These are phyloP conservation scores for Curvularia eragrostidis DNA, from an alignment of 2,329 filamentous ascomycete species.

Conservation along the genomic window DNA sequence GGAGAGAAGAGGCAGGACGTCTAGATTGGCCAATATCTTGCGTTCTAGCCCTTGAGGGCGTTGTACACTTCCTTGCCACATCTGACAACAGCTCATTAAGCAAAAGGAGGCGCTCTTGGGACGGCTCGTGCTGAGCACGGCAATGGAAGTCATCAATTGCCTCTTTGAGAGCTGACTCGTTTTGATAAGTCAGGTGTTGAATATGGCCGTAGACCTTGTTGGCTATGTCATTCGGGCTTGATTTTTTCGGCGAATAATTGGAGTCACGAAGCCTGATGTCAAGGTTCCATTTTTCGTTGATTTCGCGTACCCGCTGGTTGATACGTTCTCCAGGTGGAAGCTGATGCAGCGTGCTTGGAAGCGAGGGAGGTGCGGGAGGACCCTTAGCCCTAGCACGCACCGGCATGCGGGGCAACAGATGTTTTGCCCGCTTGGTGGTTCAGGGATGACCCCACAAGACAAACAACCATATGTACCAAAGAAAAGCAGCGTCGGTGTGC, in stretches of 20 bases:
- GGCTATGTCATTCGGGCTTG: constrained; percentile 3
- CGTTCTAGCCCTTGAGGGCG: constrained; percentile 10
- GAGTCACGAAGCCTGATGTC: constrained; percentile 23
- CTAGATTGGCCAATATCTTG: constrained; percentile 13
- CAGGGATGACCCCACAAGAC: background rate
- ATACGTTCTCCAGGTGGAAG: constrained; percentile 24
- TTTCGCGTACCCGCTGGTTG: constrained; percentile 21
- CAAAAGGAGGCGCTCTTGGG: constrained; percentile 9
- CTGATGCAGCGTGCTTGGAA: constrained; percentile 25
- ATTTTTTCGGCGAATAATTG: constrained; percentile 33
- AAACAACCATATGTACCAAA: background rate
- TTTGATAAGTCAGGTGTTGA: constrained; percentile 27
- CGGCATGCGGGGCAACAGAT: constrained; percentile 10
- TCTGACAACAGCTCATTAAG: constrained; percentile 22
- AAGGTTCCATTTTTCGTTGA: constrained; percentile 34
- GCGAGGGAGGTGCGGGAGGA: constrained; percentile 15
- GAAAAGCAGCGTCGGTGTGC: background rate
- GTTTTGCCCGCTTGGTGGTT: background rate
- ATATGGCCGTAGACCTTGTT: constrained; percentile 28
- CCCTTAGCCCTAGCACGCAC: constrained; percentile 10
- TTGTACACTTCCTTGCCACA: constrained; percentile 1
- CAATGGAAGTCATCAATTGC: constrained; percentile 25
- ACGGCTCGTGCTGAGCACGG: constrained; percentile 10
- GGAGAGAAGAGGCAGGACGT: constrained; percentile 7
- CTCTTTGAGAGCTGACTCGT: constrained; percentile 22